A percentile compares a stretch with the other conserved stretches of the same genome.
Conservation (phyloP, 1,284 basidiomycete genomes). For the Irpex sp. region DNA sequence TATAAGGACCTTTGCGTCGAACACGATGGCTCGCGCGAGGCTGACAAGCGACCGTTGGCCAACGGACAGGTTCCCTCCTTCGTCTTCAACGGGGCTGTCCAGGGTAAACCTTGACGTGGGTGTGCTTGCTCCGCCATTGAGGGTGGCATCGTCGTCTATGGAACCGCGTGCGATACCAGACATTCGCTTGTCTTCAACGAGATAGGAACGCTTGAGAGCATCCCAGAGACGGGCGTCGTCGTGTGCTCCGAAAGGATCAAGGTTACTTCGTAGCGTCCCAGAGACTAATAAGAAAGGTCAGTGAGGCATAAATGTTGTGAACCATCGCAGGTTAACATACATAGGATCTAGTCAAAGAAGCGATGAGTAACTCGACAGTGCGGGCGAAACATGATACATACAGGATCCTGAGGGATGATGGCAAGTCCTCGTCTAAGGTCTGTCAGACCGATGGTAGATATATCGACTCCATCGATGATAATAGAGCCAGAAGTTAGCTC, state of each 20-base stretch:
- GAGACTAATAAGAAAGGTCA: conserved; percentile 34
- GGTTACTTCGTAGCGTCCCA: conserved; percentile 77
- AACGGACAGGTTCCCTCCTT: conserved; percentile 70
- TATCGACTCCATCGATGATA: conserved; percentile 61
- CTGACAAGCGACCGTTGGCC: conserved; percentile 70
- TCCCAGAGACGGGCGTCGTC: conserved; percentile 81
- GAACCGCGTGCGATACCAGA: conserved; percentile 14
- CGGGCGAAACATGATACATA: conserved; percentile 17
- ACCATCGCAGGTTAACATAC: neutral
- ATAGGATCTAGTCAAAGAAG: conserved; percentile 1
- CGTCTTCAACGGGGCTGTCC: conserved; percentile 81
- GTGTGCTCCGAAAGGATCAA: conserved; percentile 78
- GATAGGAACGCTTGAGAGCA: conserved; percentile 74
- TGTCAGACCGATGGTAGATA: conserved; percentile 61
- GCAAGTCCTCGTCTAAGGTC: conserved; percentile 65
- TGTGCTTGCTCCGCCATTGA: conserved; percentile 15
- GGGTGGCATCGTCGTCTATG: conserved; percentile 17
- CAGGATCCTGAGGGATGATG: conserved; percentile 85
- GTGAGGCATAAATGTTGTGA: neutral
- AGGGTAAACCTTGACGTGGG: conserved; percentile 54
- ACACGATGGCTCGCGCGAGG: conserved; percentile 78
- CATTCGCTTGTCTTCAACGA: conserved; percentile 47
- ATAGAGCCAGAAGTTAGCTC: conserved; percentile 70
- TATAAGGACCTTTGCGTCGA: conserved; percentile 73
- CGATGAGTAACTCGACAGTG: neutral